These are phyloP conservation scores for Lactifluus piperatus DNA, from an alignment of 768 basidiomycete species.

Conservation along the genomic window DNA sequence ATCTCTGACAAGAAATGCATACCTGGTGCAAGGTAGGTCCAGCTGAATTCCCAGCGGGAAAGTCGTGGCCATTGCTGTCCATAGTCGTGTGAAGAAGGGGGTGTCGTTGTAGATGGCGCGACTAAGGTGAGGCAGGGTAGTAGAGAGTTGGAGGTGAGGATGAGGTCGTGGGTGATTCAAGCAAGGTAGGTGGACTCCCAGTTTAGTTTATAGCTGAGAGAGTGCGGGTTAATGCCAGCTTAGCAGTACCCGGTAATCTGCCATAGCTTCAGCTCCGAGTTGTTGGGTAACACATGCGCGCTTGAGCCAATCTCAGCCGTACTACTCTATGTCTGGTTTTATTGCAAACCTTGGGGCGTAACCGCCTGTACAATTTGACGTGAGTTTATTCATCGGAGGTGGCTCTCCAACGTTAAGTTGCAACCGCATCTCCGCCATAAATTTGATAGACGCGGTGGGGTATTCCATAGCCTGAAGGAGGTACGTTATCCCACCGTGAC, in stretches of 20 bases:
- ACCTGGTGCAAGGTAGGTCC: not conserved
- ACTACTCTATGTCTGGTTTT: not conserved
- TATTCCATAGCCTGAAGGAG: not conserved
- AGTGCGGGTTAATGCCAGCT: not conserved
- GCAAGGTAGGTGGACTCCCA: not conserved
- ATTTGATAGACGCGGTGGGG: not conserved
- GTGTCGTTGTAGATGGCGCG: not conserved
- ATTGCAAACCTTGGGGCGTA: not conserved
- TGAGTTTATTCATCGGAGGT: not conserved
- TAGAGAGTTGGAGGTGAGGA: not conserved
- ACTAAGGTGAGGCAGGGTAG: not conserved
- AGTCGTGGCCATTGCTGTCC: not conserved
- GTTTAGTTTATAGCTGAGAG: not conserved
- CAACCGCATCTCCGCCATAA: not conserved
- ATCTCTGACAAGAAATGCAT: not conserved
- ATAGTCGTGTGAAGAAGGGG: not conserved
- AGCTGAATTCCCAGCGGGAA: not conserved
- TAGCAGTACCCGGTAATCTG: not conserved
- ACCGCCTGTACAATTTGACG: not conserved
- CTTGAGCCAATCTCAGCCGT: too few species aligned
- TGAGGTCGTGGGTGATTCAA: not conserved
- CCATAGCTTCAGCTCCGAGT: not conserved
- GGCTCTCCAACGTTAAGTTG: not conserved
- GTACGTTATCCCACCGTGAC: not conserved
- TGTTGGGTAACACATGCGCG: not conserved